Conservation (phyloP, 2,329 filamentous ascomycete genomes). For the Neopestalotiopsis sp. region DNA sequence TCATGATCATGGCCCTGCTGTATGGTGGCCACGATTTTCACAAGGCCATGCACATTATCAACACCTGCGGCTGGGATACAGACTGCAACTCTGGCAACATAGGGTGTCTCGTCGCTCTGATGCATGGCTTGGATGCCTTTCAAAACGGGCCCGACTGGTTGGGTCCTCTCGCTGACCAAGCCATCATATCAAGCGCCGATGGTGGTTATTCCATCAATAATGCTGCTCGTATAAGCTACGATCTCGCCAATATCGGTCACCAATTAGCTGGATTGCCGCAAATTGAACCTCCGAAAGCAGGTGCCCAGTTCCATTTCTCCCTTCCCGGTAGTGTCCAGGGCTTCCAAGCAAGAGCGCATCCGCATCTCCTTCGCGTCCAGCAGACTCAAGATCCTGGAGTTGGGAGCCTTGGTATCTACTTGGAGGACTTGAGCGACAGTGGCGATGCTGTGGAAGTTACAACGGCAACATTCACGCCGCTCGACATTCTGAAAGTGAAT, state of each 20-base stretch:
- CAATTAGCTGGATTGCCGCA: slow-evolving; percentile 27
- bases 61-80: slow-evolving; percentile 43
- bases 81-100: slow-evolving; percentile 45
- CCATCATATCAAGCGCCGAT: slow-evolving; percentile 41
- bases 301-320: slow-evolving; percentile 42
- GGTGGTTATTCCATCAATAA: slow-evolving; percentile 42
- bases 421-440: not conserved
- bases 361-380: slow-evolving; percentile 7
- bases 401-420: not conserved
- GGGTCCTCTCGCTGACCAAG: slow-evolving; percentile 39
- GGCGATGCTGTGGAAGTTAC: slow-evolving; percentile 14
- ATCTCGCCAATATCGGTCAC: slow-evolving; percentile 34
- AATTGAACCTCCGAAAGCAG: slow-evolving; percentile 33
- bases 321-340: slow-evolving; percentile 42
- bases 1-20: slow-evolving; percentile 39
- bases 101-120: slow-evolving; percentile 40
- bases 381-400: not conserved
- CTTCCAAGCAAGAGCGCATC: slow-evolving; percentile 25
- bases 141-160: slow-evolving; percentile 36
- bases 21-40: slow-evolving; percentile 36
- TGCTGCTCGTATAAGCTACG: slow-evolving; percentile 36
- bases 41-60: slow-evolving; percentile 41
- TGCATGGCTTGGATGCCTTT: slow-evolving; percentile 37
- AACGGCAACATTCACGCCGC: slow-evolving; percentile 33
- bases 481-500: slow-evolving; percentile 24